Conservation (phyloP, 2,329 filamentous ascomycete genomes). For the Microascus cirrosus region DNA sequence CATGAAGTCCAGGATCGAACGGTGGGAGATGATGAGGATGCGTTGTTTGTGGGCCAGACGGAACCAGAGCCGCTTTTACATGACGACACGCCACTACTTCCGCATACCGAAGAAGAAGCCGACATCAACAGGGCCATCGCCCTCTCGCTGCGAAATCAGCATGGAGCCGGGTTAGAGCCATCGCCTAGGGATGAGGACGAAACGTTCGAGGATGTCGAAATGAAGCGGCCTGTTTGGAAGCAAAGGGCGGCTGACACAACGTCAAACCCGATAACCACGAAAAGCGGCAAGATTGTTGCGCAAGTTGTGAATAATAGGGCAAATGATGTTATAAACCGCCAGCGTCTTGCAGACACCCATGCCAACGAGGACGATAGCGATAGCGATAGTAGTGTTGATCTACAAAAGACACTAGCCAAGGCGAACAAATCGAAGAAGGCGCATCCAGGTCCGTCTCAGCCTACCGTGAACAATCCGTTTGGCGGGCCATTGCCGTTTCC, state of each 20-base stretch:
- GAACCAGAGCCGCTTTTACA: slow-evolving; percentile 6
- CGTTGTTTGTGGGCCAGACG: slow-evolving; percentile 40
- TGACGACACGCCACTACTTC: slow-evolving; percentile 9
- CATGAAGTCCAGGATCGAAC: slow-evolving; percentile 15
- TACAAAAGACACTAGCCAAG: slow-evolving; percentile 63
- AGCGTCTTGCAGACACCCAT: slow-evolving; percentile 12
- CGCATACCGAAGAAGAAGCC: slow-evolving; percentile 30
- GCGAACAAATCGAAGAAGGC: slow-evolving; percentile 14
- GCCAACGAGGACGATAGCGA: slow-evolving; percentile 48
- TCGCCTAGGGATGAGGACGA: slow-evolving; percentile 18
- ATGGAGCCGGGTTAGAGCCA: slow-evolving; percentile 23
- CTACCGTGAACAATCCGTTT: slow-evolving; percentile 38
- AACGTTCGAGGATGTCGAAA: slow-evolving; percentile 38
- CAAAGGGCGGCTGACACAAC: slow-evolving; percentile 39
- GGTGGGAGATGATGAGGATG: slow-evolving; percentile 19
- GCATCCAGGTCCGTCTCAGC: not conserved
- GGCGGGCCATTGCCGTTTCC: slow-evolving; percentile 85
- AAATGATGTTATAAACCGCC: slow-evolving; percentile 45
- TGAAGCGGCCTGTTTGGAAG: slow-evolving; percentile 31
- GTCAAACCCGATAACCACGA: slow-evolving; percentile 37
- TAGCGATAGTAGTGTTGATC: slow-evolving; percentile 71
- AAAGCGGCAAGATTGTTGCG: slow-evolving; percentile 53
- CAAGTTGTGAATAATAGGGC: slow-evolving; percentile 65
- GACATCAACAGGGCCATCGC: slow-evolving; percentile 75
- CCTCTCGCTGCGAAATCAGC: slow-evolving; percentile 64